Base-by-base conservation (phyloP, 2,329 filamentous ascomycete species). In the Sclerotinia trifoliorum region DNA sequence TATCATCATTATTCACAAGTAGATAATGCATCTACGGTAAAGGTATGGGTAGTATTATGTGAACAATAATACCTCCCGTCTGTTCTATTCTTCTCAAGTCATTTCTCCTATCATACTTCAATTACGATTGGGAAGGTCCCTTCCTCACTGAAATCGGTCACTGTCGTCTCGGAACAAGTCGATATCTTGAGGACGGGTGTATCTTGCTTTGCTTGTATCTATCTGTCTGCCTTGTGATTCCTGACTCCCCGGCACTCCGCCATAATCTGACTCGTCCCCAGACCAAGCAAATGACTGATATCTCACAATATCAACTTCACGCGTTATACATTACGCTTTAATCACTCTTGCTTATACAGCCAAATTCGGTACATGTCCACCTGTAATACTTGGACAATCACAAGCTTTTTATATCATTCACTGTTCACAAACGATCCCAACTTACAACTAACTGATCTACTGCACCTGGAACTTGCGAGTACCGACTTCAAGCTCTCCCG, bases 281-380 rank as follows among this genome's bases (percentile, higher is more conserved):
- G 65, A n/a, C 3, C 55, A 60, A 60, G 35, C 56, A 67, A 55
- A 17, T 67, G 65, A 62, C 46, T 66, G 65, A 54, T 62, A 67
- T 67, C 65, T 67, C 39, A 67, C 65, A 60, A 54, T 60, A 66
- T 26, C 48, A 32, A 32, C 39, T 54, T 48, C n/a, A 51, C 19
- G 26, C 10, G 32, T 51, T 46, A 10, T 52, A 4, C 57, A 48
- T 24, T 11, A 48, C 48, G 21, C 55, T 54, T 61, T 15, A 42
- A 63, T 48, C 35, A 48, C 35, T 62, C 54, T 61, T 54, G 19
- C n/a, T 15, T 15, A 39, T 51, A 26, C 58, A 19, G 19, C 15
- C 35, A 19, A 3, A 7, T 39, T 7, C 29, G 1, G 29, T 7
- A 35, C 21, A 21, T 29, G 11, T 39, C 49, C 46, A 61, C 42